Conservation (phyloP, 2,329 filamentous ascomycete species). For the Knoxdaviesia proteae region DNA sequence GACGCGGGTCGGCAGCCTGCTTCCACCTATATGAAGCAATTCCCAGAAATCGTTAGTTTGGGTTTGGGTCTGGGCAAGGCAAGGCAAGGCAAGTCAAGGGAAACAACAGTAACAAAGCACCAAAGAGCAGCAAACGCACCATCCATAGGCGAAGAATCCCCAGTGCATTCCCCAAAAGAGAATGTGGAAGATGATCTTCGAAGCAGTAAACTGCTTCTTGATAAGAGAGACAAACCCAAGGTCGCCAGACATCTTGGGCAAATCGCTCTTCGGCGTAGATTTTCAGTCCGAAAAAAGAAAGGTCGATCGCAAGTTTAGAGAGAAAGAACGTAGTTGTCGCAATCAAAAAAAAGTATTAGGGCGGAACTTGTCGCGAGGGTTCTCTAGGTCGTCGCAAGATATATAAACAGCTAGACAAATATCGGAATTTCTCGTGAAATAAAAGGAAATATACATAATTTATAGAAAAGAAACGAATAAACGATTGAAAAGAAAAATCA, state of each 20-base stretch:
- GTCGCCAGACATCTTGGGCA: slow-evolving; percentile 20
- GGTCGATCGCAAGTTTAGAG: slow-evolving; percentile 9
- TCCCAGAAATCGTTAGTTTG: background rate
- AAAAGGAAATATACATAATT: background rate
- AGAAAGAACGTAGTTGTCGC: slow-evolving; percentile 8
- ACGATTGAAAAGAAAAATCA: background rate
- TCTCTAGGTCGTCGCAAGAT: background rate
- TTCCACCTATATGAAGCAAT: slow-evolving; percentile 36
- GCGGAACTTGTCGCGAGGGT: slow-evolving; percentile 24
- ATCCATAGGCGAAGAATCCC: slow-evolving; percentile 64
- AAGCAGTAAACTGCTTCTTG: slow-evolving; percentile 43
- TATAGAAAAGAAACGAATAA: background rate
- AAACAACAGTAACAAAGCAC: background rate
- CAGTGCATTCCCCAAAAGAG: slow-evolving; percentile 66
- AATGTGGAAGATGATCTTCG: slow-evolving; percentile 60
- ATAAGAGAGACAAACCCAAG: slow-evolving; percentile 16
- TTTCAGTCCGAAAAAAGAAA: background rate
- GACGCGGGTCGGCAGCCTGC: slow-evolving; percentile 44
- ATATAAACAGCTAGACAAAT: background rate
- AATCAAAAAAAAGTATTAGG: slow-evolving; percentile 13
- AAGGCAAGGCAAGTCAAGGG: background rate
- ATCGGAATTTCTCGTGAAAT: too few species aligned
- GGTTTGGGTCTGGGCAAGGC: background rate
- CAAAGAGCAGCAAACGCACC: slow-evolving; percentile 30
- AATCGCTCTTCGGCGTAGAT: too few species aligned